phyloP scores from a whole-genome alignment of 2,329 filamentous ascomycete species.

The Stenocarpella maydis region DNA sequence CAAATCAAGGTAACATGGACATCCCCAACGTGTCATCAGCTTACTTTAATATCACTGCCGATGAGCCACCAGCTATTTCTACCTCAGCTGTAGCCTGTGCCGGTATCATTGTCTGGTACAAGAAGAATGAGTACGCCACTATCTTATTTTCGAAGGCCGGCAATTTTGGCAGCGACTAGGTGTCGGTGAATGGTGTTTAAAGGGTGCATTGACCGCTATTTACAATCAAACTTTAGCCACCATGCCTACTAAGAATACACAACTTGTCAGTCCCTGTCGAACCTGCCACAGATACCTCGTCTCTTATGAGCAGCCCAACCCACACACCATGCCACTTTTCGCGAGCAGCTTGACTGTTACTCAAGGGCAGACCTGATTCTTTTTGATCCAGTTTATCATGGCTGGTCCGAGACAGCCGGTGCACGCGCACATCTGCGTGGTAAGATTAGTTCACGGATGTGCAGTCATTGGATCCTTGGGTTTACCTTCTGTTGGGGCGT shows the following conservation, averaged over 20 bases:
- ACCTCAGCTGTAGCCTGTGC: slow-evolving; percentile 25
- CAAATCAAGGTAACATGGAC: no score
- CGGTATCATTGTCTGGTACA: slow-evolving; percentile 10
- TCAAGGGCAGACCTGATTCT: slow-evolving; percentile 9
- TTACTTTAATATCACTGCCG: no score
- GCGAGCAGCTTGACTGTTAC: neutral
- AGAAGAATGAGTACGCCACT: neutral
- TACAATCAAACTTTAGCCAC: neutral
- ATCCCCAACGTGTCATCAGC: no score
- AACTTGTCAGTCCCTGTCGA: neutral
- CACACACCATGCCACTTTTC: neutral
- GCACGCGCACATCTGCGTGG: slow-evolving; percentile 1
- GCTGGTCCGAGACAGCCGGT: slow-evolving; percentile 12
- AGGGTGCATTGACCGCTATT: neutral
- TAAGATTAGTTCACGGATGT: neutral
- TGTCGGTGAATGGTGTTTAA: neutral
- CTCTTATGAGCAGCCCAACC: neutral
- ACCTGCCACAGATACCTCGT: neutral
- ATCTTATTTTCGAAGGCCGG: neutral
- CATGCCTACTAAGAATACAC: neutral
- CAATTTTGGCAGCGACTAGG: neutral
- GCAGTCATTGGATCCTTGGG: neutral
- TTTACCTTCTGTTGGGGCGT: slow-evolving; percentile 6
- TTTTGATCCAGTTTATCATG: neutral
- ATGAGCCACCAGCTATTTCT: no score